Evolutionary conservation across 257 asterid genomes (phyloP), one percentile per base, ranked within the genome.

Genomic region (Solanum microdontum): DNA sequence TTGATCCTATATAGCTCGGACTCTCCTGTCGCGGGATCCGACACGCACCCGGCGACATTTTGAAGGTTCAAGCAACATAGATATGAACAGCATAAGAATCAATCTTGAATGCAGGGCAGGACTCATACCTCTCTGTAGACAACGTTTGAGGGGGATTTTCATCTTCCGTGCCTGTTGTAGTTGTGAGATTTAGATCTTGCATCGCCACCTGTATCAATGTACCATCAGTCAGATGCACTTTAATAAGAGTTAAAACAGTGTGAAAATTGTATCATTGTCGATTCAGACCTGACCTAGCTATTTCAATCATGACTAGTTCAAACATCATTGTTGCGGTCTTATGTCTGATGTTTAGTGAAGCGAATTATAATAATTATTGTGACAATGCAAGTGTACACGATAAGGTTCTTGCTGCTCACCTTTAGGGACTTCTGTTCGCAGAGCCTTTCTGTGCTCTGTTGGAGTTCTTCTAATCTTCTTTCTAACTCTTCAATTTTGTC

Each of bases 401-500:
- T 48, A 82, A 82, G 40, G 11, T 48, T 82, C 37, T 82, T 45
- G 40, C 85, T 48, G 72, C 91, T 91, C 72, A 95, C 99, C 98
- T 94, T 85, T 51, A 89, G 77, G 33, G 82, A 86, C 74, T 89
- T 90, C 58, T 87, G 91, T 89, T 90, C 90, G 28, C 89, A 87
- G 88, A 88, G 84, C 17, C 62, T 92, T 51, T 87, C 39, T n/a
- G 90, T 90, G 87, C 88, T 93, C 80, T 87, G 90, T 83, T 73
- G 86, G 89, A 92, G 92, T 85, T 55, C 88, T 88, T 93, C 94
- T 84, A 96, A 64, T 89, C 93, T 92, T 76, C 73, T 91, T 90
- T 94, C 97, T 39, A 95, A 88, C 90, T 93, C 98, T 87, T 93
- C 92, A 36, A 96, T 92, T 91, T 96, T 92, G 86, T 62, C 85